Evolutionary conservation across 1,284 basidiomycete species (phyloP), one percentile per base, ranked within the genome.

Genomic region (Singerocomus inundabilis): DNA sequence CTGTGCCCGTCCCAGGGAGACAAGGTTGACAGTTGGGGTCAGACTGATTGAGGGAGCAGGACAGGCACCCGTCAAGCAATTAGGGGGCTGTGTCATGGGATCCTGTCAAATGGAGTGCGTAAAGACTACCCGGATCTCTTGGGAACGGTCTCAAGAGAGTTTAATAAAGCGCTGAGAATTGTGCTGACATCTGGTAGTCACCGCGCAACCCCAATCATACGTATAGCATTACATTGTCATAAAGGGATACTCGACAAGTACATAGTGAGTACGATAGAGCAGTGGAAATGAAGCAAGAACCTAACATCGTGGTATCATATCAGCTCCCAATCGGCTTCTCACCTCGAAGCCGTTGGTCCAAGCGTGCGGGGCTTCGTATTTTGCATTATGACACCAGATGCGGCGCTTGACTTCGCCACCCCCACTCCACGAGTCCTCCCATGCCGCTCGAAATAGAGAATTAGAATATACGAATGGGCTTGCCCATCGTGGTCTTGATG

Each of bases 401-500:
- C 47, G 57, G 50, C 52, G 52, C 55, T 54, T 52, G 48, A 54
- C 51, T 53, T 56, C 54, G 51, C 28, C 44, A 5, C 48, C 49
- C 50, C 53, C n/a, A 46, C 51, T 39, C 53, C 48, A 9, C 58
- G 28, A 29, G 47, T 53, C 53, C 49, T 34, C 48, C 32, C 44
- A 36, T 43, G 49, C 45, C 24, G 26, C 40, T 24, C 12, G 44
- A 25, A 3, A 36, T 5, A 34, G 5, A 6, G 16, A 61, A 67
- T 81, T 81, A 96, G 85, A 88, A 96, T 60, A 96, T 80, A 62
- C 95, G 93, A 69, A 95, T 78, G 57, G 95, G 92, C 79, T 97
- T 97, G 82, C 96, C 95, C 96, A 98, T 99, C 70, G 96, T 96
- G 63, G 85, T 85, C 84, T 99, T 99, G 81, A 99, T 86, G 82